These are phyloP conservation scores for Vinca minor DNA, from an alignment of 257 asterid species.

Conservation along the genomic window DNA sequence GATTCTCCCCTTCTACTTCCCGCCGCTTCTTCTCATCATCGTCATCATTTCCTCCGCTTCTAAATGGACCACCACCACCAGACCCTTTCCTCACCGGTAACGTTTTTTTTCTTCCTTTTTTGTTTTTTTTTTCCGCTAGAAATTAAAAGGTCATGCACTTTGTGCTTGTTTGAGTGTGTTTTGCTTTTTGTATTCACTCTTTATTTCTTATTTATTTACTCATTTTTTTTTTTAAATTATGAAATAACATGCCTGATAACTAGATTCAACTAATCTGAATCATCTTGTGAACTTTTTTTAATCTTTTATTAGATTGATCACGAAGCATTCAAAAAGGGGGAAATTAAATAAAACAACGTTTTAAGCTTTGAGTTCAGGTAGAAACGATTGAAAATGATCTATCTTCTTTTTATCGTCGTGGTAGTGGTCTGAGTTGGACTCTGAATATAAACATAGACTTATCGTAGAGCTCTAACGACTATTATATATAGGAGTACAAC, in stretches of 20 bases:
- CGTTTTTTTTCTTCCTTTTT: background rate
- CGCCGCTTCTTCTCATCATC: background rate
- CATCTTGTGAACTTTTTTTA: too few relatives aligned
- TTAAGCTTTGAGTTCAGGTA: background rate
- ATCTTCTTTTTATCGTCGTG: too few relatives aligned
- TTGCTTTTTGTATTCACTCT: background rate
- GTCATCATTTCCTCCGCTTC: background rate
- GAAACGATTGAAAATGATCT: background rate
- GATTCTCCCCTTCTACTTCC: background rate
- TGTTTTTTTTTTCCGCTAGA: too few relatives aligned
- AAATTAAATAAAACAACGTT: too few relatives aligned
- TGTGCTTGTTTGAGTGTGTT: background rate
- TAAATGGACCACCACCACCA: background rate
- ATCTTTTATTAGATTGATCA: background rate
- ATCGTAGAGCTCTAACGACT: too few relatives aligned
- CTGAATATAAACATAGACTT: too few relatives aligned
- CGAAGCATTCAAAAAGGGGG: background rate
- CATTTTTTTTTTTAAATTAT: background rate
- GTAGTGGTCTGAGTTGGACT: too few relatives aligned
- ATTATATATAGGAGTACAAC: too few relatives aligned
- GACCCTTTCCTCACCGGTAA: background rate
- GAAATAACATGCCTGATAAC: too few relatives aligned
- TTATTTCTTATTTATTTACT: too few relatives aligned
- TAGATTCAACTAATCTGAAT: too few relatives aligned
- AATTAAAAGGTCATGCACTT: background rate